Percentiles rank a stretch among this genome's conserved stretches.
These are phyloP conservation scores for Fusarium brachygibbosum DNA, from an alignment of 2,329 filamentous ascomycete species.

Conservation along the genomic window DNA sequence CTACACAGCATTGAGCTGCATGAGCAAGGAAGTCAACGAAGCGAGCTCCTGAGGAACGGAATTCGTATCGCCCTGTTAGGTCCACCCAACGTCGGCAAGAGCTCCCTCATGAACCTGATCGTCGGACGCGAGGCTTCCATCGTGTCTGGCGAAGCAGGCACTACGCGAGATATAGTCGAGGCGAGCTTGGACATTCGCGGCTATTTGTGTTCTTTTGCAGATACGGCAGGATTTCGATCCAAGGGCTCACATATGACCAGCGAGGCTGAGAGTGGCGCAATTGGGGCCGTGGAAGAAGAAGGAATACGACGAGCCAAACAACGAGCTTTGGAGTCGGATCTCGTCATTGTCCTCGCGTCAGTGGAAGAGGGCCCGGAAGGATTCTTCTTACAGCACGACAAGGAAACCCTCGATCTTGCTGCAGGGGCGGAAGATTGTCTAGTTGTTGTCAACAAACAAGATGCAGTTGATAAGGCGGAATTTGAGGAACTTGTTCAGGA, in stretches of 20 bases:
- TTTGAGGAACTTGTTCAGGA: conserved; percentile 56
- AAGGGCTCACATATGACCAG: conserved; percentile 29
- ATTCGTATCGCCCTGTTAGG: conserved; percentile 90
- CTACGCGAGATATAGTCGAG: conserved; percentile 94
- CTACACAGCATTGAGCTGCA: conserved; percentile 75
- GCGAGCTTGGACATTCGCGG: conserved; percentile 89
- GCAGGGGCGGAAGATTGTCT: conserved; percentile 63
- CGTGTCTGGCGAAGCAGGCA: conserved; percentile 92
- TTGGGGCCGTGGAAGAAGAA: conserved; percentile 86
- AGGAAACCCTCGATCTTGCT: conserved; percentile 68
- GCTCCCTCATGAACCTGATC: conserved; percentile 89
- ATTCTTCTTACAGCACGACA: conserved; percentile 64
- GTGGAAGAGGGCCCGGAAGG: conserved; percentile 67
- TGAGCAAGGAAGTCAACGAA: conserved; percentile 81
- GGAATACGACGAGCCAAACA: conserved; percentile 89
- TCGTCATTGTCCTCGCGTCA: conserved; percentile 85
- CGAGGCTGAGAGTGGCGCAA: conserved; percentile 49
- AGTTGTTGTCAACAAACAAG: conserved; percentile 74
- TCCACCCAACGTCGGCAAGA: conserved; percentile 95
- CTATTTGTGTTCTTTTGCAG: conserved; percentile 92
- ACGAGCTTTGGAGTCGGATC: conserved; percentile 84
- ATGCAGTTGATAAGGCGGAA: conserved; percentile 57
- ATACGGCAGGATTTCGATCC: conserved; percentile 88
- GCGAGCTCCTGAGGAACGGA: conserved; percentile 85
- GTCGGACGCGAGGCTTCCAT: conserved; percentile 95